Evolutionary conservation across 371 early-diverging fungal species (phyloP), one percentile per base, ranked within the genome.

Genomic region (Gilbertella persicaria): DNA sequence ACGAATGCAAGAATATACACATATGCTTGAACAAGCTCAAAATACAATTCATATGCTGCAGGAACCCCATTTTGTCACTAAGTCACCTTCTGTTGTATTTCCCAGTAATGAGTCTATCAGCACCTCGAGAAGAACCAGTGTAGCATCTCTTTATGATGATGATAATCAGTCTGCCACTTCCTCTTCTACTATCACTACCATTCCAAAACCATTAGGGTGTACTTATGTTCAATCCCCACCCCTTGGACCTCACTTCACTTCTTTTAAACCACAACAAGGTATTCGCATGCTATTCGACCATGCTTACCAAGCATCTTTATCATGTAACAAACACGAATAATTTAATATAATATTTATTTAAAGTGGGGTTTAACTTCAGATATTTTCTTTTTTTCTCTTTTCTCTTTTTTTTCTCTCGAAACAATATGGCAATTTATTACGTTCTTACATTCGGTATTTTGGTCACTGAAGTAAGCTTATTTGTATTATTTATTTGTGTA

Each of bases 11-110:
- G 75, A 75, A 60, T 75, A 75, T 50, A 66, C 56, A n/a, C 45
- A 62, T 17, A 68, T 75, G 71, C 61, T 75, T 24, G 71, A 66
- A 23, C 71, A 75, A 40, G 75, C 75, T 28, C 69, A 71, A 53
- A 71, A 59, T 2, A 75, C 75, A 4, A 59, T 68, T 10, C 63
- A 66, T 35, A 41, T 55, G 20, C 42, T 68, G 21, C 64, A 68
- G 43, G 50, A 55, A n/a, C 58, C 69, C 13, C 33, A 13, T 13
- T 33, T 33, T 6, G 10, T 9, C 6, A 8, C 33, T 33, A n/a
- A n/a, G n/a, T 9, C 33, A 5, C 28, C 28, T 28, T 28, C 28
- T 28, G 4, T 9, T 4, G 4, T 2, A 33, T 33, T 33, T 2
- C 10, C 33, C 13, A 8, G 8, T 33, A n/a, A n/a, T n/a, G n/a